phyloP scores from a whole-genome alignment of 345 rosid species.

The Citrus reticulata region DNA sequence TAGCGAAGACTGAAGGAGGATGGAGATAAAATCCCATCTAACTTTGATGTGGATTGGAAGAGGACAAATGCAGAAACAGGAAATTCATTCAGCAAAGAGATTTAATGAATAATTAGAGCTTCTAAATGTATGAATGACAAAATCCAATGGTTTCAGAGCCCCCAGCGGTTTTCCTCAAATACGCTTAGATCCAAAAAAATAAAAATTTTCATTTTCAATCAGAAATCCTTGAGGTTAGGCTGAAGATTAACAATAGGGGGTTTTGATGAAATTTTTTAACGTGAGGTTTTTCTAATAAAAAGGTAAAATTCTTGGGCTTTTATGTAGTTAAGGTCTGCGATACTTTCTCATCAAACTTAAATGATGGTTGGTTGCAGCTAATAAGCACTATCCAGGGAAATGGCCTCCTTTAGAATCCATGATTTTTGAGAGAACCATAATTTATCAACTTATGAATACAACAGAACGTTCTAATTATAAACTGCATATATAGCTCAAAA shows the following conservation, averaged over 20 bases:
- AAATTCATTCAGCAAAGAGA: background rate
- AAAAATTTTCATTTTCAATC: background rate
- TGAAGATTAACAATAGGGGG: background rate
- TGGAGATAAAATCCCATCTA: background rate
- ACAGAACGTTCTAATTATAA: background rate
- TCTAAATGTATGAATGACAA: background rate
- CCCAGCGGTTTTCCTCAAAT: background rate
- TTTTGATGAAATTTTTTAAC: background rate
- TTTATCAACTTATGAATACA: background rate
- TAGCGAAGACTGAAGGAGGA: background rate
- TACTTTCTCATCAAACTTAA: background rate
- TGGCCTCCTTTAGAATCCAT: background rate
- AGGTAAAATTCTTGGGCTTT: background rate
- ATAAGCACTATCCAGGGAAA: background rate
- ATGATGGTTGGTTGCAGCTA: constrained; percentile 1
- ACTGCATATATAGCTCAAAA: background rate
- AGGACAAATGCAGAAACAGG: background rate
- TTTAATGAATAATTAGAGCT: background rate
- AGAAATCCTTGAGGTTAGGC: background rate
- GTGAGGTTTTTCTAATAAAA: background rate
- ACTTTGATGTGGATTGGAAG: background rate
- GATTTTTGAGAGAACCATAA: background rate
- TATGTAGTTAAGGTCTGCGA: background rate
- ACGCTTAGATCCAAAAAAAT: background rate
- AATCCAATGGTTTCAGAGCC: background rate